These are phyloP conservation scores for Sugiyamaella castrensis DNA, from an alignment of 1,139 yeast genomes.

Conservation along the genomic window DNA sequence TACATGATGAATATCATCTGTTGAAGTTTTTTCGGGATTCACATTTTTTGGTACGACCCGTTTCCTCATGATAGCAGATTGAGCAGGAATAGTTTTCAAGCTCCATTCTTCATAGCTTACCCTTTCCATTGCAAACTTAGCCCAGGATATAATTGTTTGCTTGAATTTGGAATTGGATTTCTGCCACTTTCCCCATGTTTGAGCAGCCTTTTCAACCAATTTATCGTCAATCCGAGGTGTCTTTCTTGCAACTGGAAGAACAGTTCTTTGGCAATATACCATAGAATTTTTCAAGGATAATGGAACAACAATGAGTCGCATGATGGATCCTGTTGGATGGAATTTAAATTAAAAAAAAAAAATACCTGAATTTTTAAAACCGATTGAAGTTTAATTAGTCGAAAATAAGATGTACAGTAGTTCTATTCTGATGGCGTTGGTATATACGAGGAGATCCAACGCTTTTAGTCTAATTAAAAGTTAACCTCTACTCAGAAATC, in stretches of 20 bases:
- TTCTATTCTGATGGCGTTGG: no score
- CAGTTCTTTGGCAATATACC: conserved; percentile 33
- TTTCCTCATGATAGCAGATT: conserved; percentile 21
- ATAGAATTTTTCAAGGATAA: conserved; percentile 29
- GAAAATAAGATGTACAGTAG: no score
- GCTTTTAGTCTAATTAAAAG: no score
- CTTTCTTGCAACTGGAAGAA: conserved; percentile 29
- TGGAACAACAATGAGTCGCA: conserved; percentile 34
- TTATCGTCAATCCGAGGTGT: conserved; percentile 42
- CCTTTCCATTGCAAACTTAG: conserved; percentile 42
- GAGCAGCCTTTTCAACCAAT: conserved; percentile 47
- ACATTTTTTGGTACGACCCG: neutral
- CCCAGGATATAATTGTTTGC: conserved; percentile 42
- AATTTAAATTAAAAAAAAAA: no score
- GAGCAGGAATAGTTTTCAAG: conserved; percentile 49
- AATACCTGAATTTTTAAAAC: no score
- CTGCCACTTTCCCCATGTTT: conserved; percentile 46
- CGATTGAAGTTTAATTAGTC: no score
- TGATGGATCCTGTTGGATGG: no score
- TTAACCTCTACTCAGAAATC: no score
- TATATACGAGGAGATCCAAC: no score
- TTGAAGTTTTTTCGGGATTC: no score
- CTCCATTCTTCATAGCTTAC: conserved; percentile 55
- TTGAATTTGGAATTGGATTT: conserved; percentile 44
- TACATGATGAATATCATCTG: conserved; percentile 17